Percentiles rank a stretch among this genome's conserved stretches.
These are phyloP conservation scores for Auriscalpium microsporum DNA, from an alignment of 768 basidiomycete species.

Conservation along the genomic window DNA sequence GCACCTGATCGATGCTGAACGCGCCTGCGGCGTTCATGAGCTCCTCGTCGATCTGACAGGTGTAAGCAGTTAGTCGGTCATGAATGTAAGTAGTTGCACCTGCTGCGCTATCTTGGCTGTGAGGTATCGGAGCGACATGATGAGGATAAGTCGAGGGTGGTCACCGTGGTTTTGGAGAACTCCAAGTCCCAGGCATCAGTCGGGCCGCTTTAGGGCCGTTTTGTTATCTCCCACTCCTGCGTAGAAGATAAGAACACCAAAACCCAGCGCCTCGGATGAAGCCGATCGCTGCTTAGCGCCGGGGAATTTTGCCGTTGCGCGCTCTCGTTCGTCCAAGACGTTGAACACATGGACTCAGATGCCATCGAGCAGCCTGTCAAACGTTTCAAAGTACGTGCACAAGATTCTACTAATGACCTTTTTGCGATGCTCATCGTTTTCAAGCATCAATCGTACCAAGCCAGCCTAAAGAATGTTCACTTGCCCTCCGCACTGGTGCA, in stretches of 20 bases:
- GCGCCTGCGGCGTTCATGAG: conserved; percentile 85
- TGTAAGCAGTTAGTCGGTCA: background rate
- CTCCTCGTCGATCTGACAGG: conserved; percentile 78
- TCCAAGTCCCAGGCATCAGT: too few species aligned
- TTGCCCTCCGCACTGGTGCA: conserved; percentile 54
- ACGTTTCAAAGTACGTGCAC: conserved; percentile 39
- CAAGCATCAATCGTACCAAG: conserved; percentile 69
- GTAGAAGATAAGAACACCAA: too few species aligned
- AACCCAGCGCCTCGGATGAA: too few species aligned
- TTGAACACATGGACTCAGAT: conserved; percentile 2
- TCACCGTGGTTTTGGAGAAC: too few species aligned
- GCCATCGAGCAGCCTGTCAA: conserved; percentile 28
- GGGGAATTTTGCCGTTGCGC: too few species aligned
- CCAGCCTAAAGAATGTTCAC: conserved; percentile 61
- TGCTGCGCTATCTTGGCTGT: conserved; percentile 54
- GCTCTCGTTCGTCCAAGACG: background rate
- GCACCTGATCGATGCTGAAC: conserved; percentile 89
- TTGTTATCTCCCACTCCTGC: too few species aligned
- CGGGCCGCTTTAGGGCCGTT: too few species aligned
- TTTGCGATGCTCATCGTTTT: background rate
- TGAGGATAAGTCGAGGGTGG: background rate
- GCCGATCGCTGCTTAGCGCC: too few species aligned
- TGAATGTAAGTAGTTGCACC: conserved; percentile 21
- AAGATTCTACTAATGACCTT: background rate
- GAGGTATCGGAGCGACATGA: conserved; percentile 14